A percentile compares a stretch with the other conserved stretches of the same genome.
Conservation (phyloP, 352 stramenopile genomes). For the Phytophthora crassamura region DNA sequence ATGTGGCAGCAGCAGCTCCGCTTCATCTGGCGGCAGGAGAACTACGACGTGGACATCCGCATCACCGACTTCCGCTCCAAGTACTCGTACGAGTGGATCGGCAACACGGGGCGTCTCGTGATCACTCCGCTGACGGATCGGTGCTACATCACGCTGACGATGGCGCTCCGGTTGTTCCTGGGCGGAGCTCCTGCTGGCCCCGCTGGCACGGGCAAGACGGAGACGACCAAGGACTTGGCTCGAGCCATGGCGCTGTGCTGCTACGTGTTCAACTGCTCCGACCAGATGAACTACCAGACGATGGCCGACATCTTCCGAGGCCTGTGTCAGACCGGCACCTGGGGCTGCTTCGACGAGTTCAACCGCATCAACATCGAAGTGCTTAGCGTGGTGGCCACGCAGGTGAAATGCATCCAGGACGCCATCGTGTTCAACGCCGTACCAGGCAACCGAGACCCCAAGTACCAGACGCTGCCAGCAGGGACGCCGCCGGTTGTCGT, state of each 20-base stretch:
- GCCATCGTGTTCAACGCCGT: conserved; percentile 91
- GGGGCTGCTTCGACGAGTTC: conserved; percentile 91
- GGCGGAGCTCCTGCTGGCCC: conserved; percentile 94
- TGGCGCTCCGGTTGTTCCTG: conserved; percentile 96
- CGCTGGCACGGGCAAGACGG: conserved; percentile 92
- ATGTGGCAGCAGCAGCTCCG: conserved; percentile 90
- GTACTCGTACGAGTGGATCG: conserved; percentile 91
- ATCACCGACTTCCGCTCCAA: conserved; percentile 97
- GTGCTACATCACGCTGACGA: conserved; percentile 98
- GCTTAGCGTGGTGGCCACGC: conserved; percentile 84
- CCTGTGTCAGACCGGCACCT: conserved; percentile 85
- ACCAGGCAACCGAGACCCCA: conserved; percentile 93
- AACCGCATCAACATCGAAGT: conserved; percentile 92
- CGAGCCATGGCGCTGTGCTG: conserved; percentile 87
- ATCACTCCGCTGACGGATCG: conserved; percentile 97
- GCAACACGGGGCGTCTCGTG: conserved; percentile 92
- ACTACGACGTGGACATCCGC: conserved; percentile 95
- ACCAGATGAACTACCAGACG: conserved; percentile 92
- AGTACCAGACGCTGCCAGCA: conserved; percentile 93
- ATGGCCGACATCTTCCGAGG: conserved; percentile 91
- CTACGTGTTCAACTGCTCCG: conserved; percentile 92
- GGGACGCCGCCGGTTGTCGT: conserved; percentile 93
- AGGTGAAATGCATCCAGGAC: conserved; percentile 89
- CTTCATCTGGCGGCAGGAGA: conserved; percentile 93
- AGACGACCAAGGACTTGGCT: conserved; percentile 89